A percentile compares a stretch with the other conserved stretches of the same genome.
phyloP scores from a whole-genome alignment of 495 filamentous ascomycete genomes.

The Trichodelitschia bisporula region DNA sequence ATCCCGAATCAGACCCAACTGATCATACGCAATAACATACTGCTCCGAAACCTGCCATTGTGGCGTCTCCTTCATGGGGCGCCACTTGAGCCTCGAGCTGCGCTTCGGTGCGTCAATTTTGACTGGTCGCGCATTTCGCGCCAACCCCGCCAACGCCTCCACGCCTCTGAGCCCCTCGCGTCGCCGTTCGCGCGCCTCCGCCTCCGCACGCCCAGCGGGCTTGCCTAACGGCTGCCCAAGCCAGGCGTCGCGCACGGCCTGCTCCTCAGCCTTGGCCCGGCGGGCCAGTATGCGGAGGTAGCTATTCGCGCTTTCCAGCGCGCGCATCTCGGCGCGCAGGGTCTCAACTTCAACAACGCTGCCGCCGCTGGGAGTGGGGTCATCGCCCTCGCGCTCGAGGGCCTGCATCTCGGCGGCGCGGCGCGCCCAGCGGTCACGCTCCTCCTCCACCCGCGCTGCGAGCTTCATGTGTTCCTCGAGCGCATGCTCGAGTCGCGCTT shows the following conservation, averaged over 20 bases:
- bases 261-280: neutral
- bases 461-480: neutral
- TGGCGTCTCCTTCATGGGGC: neutral
- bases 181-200: neutral
- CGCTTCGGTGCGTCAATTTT: neutral
- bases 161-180: neutral
- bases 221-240: neutral
- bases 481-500: neutral
- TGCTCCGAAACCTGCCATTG: slow-evolving; percentile 1
- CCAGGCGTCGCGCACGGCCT: neutral
- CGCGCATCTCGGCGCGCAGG: neutral
- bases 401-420: neutral
- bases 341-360: neutral
- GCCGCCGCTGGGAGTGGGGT: neutral
- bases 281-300: neutral
- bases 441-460: neutral
- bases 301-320: neutral
- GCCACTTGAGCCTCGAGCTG: slow-evolving; percentile 2
- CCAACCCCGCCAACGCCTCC: neutral
- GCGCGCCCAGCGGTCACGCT: neutral
- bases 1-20: too few species aligned
- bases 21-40: too few species aligned
- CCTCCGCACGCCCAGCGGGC: too few species aligned
- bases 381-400: too few species aligned
- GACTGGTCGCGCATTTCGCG: neutral